Conservation (phyloP, 2,329 filamentous ascomycete species). For the Fusarium odoratissimum region DNA sequence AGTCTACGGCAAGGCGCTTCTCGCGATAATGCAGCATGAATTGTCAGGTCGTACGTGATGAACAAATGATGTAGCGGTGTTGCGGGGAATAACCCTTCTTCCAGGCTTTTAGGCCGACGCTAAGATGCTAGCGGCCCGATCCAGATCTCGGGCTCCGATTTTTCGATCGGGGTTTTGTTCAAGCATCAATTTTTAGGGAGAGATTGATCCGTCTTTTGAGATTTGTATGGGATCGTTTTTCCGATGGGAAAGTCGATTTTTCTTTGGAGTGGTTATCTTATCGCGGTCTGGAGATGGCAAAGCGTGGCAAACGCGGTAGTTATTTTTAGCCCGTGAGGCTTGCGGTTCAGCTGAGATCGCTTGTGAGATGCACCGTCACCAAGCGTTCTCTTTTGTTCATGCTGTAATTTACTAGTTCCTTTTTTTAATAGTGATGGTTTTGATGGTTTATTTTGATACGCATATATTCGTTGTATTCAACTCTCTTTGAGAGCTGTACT, state of each 20-base stretch:
- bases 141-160: conserved; percentile 9
- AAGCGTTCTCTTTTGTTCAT: too few species aligned
- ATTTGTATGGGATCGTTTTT: not conserved
- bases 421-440: too few species aligned
- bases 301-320: not conserved
- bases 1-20: not conserved
- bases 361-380: too few species aligned
- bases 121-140: conserved; percentile 17
- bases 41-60: not conserved
- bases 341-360: not conserved
- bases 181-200: not conserved
- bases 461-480: too few species aligned
- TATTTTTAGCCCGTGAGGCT: not conserved
- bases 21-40: not conserved
- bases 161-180: not conserved
- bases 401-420: too few species aligned
- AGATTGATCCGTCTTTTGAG: not conserved
- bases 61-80: not conserved
- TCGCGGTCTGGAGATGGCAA: not conserved
- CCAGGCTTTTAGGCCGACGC: not conserved
- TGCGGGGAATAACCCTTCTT: not conserved
- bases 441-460: too few species aligned
- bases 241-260: not conserved
- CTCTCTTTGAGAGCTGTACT: too few species aligned
- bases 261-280: rapidly evolving